A percentile compares a stretch with the other conserved stretches of the same genome.
Conservation (phyloP, 768 basidiomycete species). For the Tulasnella sp. region DNA sequence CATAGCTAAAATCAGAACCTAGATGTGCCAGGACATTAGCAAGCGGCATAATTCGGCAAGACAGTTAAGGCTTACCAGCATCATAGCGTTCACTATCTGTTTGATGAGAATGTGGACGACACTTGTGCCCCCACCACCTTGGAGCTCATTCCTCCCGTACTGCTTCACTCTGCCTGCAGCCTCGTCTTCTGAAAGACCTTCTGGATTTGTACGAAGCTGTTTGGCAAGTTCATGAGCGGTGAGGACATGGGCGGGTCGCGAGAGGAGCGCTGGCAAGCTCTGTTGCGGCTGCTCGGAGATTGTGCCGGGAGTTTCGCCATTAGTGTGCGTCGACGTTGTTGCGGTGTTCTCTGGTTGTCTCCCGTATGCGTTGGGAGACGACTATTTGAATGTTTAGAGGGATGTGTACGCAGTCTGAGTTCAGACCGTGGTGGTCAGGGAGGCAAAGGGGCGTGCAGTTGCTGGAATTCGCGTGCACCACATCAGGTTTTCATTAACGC, state of each 20-base stretch:
- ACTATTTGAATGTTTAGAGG: too few species aligned
- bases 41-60: too few species aligned
- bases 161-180: constrained; percentile 38
- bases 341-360: not conserved
- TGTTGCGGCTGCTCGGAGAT: constrained; percentile 27
- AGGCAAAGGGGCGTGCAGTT: too few species aligned
- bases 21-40: not conserved
- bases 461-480: too few species aligned
- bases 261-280: constrained; percentile 33
- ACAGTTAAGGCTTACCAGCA: constrained; percentile 33
- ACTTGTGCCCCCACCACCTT: constrained; percentile 37
- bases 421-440: too few species aligned
- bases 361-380: not conserved
- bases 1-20: constrained; percentile 46
- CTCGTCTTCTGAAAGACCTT: constrained; percentile 42
- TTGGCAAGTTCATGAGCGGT: constrained; percentile 41
- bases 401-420: too few species aligned
- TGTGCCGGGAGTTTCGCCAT: not conserved
- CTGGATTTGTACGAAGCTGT: constrained; percentile 39
- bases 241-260: constrained; percentile 40
- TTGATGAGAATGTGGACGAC: constrained; percentile 36
- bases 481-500: too few species aligned
- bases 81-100: constrained; percentile 50
- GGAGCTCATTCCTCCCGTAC: constrained; percentile 45
- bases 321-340: not conserved